A percentile compares a stretch with the other conserved stretches of the same genome.
Conservation (phyloP, 2,329 filamentous ascomycete genomes). For the Magnaporthiopsis incrustans region DNA sequence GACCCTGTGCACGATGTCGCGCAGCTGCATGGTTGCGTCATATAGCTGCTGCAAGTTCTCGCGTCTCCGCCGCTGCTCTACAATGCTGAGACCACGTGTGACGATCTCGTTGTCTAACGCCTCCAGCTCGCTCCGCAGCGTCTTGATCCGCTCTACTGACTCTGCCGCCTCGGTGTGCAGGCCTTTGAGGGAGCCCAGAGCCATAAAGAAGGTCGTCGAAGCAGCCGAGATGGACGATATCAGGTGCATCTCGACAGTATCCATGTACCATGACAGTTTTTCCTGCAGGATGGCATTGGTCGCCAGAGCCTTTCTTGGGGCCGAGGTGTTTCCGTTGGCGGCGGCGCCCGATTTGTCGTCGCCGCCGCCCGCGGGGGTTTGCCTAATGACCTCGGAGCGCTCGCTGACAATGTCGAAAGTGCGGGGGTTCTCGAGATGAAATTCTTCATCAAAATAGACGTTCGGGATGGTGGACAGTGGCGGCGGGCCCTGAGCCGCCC, state of each 20-base stretch:
- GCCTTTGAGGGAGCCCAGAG: constrained; percentile 81
- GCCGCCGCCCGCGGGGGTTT: constrained; percentile 35
- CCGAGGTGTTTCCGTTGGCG: constrained; percentile 48
- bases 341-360: constrained; percentile 45
- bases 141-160: constrained; percentile 80
- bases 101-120: constrained; percentile 83
- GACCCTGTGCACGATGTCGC: constrained; percentile 67
- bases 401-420: constrained; percentile 97
- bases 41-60: constrained; percentile 80
- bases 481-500: constrained; percentile 63
- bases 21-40: constrained; percentile 75
- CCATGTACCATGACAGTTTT: constrained; percentile 99
- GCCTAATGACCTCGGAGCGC: constrained; percentile 86
- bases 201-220: constrained; percentile 93
- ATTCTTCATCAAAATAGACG: constrained; percentile 92
- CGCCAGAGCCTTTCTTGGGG: constrained; percentile 76
- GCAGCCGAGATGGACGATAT: constrained; percentile 95
- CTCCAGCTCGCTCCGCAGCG: constrained; percentile 68
- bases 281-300: constrained; percentile 97
- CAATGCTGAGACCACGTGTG: constrained; percentile 72
- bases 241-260: constrained; percentile 94
- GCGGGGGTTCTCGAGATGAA: constrained; percentile 89
- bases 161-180: constrained; percentile 87
- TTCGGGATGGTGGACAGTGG: constrained; percentile 85
- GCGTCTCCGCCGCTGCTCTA: constrained; percentile 70